Evolutionary conservation across 2,329 filamentous ascomycete species (phyloP).

Genomic region (Trichoderma aggressivum): DNA sequence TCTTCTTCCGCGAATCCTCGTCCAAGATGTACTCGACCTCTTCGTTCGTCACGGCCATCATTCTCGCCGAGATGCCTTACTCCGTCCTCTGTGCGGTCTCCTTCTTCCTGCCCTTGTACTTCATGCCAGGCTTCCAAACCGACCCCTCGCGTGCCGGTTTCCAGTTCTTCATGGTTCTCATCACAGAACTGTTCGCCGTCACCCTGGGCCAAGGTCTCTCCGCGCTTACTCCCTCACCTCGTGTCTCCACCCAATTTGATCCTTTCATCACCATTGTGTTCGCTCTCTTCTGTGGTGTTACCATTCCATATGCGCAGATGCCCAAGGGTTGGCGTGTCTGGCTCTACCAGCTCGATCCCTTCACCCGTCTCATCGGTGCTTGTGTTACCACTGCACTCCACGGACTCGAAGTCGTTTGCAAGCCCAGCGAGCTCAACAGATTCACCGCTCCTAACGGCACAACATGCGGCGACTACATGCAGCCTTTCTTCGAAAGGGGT

Average conservation of each 20-base stretch:
- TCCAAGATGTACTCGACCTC: constrained; percentile 83
- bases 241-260: constrained; percentile 76
- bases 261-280: constrained; percentile 82
- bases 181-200: constrained; percentile 81
- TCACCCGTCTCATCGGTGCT: constrained; percentile 76
- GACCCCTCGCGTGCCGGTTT: constrained; percentile 69
- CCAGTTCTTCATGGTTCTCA: constrained; percentile 79
- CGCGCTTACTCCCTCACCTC: constrained; percentile 72
- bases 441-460: constrained; percentile 65
- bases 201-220: constrained; percentile 75
- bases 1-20: constrained; percentile 82
- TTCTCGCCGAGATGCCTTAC: constrained; percentile 84
- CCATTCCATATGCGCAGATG: constrained; percentile 74
- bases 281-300: constrained; percentile 82
- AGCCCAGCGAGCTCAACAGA: constrained; percentile 56
- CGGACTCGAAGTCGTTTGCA: constrained; percentile 60
- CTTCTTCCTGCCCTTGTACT: constrained; percentile 84
- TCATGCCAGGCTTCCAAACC: constrained; percentile 70
- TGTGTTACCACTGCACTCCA: constrained; percentile 78
- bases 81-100: constrained; percentile 72
- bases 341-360: constrained; percentile 80
- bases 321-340: constrained; percentile 74
- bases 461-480: constrained; percentile 75
- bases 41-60: constrained; percentile 72
- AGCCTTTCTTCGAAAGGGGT: constrained; percentile 63